Conservation (phyloP, 768 basidiomycete species). For the Psilocybe sp. region DNA sequence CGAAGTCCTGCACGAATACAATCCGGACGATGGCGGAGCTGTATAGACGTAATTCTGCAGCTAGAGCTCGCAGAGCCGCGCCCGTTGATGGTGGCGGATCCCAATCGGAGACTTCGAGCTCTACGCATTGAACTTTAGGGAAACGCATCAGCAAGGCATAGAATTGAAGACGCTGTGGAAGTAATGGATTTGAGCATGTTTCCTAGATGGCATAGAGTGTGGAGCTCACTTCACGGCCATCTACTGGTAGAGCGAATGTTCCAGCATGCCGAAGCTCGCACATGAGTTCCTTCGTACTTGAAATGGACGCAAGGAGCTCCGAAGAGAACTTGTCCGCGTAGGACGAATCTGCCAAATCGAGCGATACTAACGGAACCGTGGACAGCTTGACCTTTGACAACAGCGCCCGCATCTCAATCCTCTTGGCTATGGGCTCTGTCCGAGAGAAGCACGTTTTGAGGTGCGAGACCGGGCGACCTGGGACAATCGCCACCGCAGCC, state of each 20-base stretch:
- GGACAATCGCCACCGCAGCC: conserved; percentile 55
- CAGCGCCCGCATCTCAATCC: conserved; percentile 47
- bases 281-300: conserved; percentile 29
- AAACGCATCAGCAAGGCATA: conserved; percentile 59
- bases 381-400: conserved; percentile 46
- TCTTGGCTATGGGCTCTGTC: conserved; percentile 45
- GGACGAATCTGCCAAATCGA: conserved; percentile 62
- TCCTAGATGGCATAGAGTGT: conserved; percentile 4
- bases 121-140: conserved; percentile 48
- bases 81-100: conserved; percentile 51
- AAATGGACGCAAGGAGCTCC: conserved; percentile 46
- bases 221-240: conserved; percentile 46
- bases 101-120: conserved; percentile 68
- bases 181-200: conserved; percentile 2
- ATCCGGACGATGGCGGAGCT: conserved; percentile 47
- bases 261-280: conserved; percentile 55
- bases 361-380: conserved; percentile 40
- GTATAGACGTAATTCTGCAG: conserved; percentile 60
- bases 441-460: conserved; percentile 70
- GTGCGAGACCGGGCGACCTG: conserved; percentile 55
- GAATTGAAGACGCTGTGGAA: conserved; percentile 52
- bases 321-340: conserved; percentile 55
- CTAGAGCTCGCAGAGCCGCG: conserved; percentile 54
- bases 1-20: conserved; percentile 64
- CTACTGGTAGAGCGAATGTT: conserved; percentile 60